Evolutionary conservation across 176 grass and related monocot genomes (phyloP).

Genomic region (Oryza coarctata): DNA sequence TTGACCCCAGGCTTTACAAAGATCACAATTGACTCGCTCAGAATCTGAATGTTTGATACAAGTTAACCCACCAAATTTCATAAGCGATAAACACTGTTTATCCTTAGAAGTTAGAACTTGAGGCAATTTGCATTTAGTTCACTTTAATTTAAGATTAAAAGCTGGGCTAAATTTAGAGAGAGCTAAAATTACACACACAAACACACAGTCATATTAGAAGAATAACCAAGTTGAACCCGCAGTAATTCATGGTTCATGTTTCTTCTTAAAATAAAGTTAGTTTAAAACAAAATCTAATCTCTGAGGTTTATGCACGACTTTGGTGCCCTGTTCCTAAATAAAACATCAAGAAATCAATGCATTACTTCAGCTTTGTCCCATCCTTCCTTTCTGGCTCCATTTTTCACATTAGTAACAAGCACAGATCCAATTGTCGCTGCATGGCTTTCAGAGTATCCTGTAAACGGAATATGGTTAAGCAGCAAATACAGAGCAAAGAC

Average conservation of each 20-base stretch:
- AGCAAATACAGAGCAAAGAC: slow-evolving; percentile 1
- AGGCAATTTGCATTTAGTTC: not conserved
- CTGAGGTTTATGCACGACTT: not conserved
- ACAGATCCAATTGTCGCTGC: slow-evolving; percentile 87
- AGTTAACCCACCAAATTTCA: slow-evolving; percentile 12
- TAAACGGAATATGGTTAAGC: slow-evolving; percentile 14
- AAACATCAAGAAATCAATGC: slow-evolving; percentile 22
- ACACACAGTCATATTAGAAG: slow-evolving; percentile 24
- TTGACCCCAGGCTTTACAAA: not conserved
- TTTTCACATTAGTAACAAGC: slow-evolving; percentile 88
- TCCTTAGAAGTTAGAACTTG: not conserved
- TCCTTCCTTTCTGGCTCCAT: slow-evolving; percentile 68
- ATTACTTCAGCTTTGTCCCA: slow-evolving; percentile 93
- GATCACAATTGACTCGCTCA: not conserved
- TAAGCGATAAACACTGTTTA: not conserved
- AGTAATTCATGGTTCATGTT: not conserved
- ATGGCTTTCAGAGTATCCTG: slow-evolving; percentile 93
- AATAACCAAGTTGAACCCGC: slow-evolving; percentile 12
- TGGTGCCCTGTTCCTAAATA: not conserved
- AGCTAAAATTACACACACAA: not conserved
- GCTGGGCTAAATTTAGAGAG: not conserved
- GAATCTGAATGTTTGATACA: slow-evolving; percentile 3
- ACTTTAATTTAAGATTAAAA: slow-evolving; percentile 7
- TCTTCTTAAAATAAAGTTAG: not conserved
- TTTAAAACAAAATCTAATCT: not conserved